Evolutionary conservation across 768 basidiomycete species (phyloP).

Genomic region (Naganishia antarctica): DNA sequence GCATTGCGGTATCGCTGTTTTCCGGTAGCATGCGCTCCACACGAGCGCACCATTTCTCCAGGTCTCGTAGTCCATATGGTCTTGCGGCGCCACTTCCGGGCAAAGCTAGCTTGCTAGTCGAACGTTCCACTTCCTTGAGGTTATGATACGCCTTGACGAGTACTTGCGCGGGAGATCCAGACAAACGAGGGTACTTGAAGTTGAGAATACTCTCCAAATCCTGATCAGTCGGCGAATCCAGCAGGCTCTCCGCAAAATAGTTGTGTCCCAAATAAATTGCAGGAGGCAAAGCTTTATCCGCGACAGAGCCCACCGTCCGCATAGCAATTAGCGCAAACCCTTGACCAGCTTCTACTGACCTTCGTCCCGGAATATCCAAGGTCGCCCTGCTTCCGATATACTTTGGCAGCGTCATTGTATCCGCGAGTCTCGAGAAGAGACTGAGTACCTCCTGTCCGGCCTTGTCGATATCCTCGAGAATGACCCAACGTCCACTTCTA

Average conservation of each 20-base stretch:
- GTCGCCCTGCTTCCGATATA: conserved; percentile 62
- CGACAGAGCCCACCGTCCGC: conserved; percentile 58
- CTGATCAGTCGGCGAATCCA: conserved; percentile 59
- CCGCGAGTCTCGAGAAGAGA: conserved; percentile 73
- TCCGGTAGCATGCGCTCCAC: conserved; percentile 60
- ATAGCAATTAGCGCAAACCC: conserved; percentile 86
- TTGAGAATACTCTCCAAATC: conserved; percentile 71
- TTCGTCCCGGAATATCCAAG: conserved; percentile 70
- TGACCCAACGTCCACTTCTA: conserved; percentile 83
- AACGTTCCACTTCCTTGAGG: conserved; percentile 45
- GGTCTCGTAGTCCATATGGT: conserved; percentile 61
- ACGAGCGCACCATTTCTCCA: conserved; percentile 77
- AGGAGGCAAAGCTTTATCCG: conserved; percentile 53
- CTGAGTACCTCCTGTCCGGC: conserved; percentile 86
- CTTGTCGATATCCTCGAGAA: conserved; percentile 86
- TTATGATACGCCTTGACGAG: conserved; percentile 68
- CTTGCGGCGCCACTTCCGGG: conserved; percentile 20
- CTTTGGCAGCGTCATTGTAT: conserved; percentile 61
- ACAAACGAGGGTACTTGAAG: conserved; percentile 62
- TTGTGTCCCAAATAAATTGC: conserved; percentile 78
- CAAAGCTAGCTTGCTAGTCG: neutral
- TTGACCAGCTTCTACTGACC: conserved; percentile 67
- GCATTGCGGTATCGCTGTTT: conserved; percentile 47
- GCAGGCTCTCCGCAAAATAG: conserved; percentile 68
- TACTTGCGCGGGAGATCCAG: conserved; percentile 53